Evolutionary conservation across 139 green algal genomes (phyloP).

Genomic region (Coccomyxa sp.): DNA sequence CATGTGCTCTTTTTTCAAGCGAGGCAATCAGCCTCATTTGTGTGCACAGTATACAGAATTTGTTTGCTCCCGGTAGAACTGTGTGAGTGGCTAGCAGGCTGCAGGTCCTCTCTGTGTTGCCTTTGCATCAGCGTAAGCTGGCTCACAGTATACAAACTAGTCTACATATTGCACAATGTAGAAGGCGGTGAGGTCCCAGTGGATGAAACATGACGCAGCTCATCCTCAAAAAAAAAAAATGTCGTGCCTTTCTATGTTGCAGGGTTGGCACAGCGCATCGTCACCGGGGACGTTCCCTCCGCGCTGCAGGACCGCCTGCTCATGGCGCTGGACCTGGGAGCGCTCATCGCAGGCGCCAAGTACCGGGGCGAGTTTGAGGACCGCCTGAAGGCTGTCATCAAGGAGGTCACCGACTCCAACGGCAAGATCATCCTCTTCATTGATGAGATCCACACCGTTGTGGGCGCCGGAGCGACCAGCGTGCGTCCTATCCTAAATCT

Average conservation of each 20-base stretch:
- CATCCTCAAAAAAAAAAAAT: too few relatives aligned
- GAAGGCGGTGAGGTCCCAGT: too few relatives aligned
- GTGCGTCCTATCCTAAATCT: conserved; percentile 1
- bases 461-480: conserved; percentile 54
- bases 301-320: conserved; percentile 77
- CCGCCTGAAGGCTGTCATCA: conserved; percentile 91
- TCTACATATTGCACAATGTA: too few relatives aligned
- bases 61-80: too few relatives aligned
- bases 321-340: conserved; percentile 93
- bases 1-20: too few relatives aligned
- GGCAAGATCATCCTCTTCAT: conserved; percentile 96
- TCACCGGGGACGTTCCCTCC: conserved; percentile 86
- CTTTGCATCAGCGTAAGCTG: too few relatives aligned
- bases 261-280: conserved; percentile 93
- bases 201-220: too few relatives aligned
- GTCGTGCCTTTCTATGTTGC: not conserved
- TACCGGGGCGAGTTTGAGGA: conserved; percentile 99
- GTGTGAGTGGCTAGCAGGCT: too few relatives aligned
- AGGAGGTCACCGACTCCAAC: conserved; percentile 81
- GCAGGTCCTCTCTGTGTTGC: too few relatives aligned
- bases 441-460: conserved; percentile 98
- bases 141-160: too few relatives aligned
- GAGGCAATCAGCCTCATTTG: too few relatives aligned
- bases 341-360: conserved; percentile 95
- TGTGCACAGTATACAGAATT: too few relatives aligned